phyloP scores from a whole-genome alignment of 2,329 filamentous ascomycete species.

The Fusarium sarcochroum region DNA sequence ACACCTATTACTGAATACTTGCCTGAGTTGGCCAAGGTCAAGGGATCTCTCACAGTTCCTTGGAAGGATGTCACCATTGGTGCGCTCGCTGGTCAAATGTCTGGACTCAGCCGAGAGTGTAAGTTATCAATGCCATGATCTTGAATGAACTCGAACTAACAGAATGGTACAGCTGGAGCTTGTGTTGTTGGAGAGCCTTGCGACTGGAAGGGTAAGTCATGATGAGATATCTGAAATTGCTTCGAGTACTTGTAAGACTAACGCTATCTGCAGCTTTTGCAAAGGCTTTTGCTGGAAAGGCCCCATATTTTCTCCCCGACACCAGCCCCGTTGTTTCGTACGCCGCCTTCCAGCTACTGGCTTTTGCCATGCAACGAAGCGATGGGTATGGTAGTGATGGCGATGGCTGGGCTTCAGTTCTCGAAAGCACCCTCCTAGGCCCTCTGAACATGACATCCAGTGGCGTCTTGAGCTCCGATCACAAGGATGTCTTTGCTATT shows the following conservation, averaged over 20 bases:
- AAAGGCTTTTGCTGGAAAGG: slow-evolving; percentile 8
- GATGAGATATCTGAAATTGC: fast-evolving
- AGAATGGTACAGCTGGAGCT: slow-evolving; percentile 6
- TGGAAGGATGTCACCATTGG: slow-evolving; percentile 43
- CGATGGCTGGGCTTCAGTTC: slow-evolving; percentile 4
- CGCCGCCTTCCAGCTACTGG: slow-evolving; percentile 40
- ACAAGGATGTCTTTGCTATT: slow-evolving; percentile 15
- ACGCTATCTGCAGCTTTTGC: slow-evolving; percentile 7
- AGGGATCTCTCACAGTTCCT: background rate
- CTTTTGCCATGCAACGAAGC: slow-evolving; percentile 36
- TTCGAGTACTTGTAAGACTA: fast-evolving
- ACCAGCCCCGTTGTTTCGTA: slow-evolving; percentile 40
- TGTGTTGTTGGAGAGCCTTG: slow-evolving; percentile 27
- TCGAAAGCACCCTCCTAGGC: background rate
- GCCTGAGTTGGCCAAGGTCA: slow-evolving; percentile 41
- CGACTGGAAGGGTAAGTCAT: slow-evolving; percentile 21
- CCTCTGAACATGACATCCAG: slow-evolving; percentile 34
- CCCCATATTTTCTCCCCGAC: slow-evolving; percentile 39
- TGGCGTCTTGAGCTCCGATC: slow-evolving; percentile 2
- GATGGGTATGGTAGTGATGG: background rate
- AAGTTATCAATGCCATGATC: background rate
- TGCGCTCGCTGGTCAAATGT: slow-evolving; percentile 39
- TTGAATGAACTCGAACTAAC: background rate
- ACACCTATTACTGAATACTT: slow-evolving; percentile 49
- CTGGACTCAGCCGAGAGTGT: slow-evolving; percentile 42